Evolutionary conservation across 2,329 filamentous ascomycete genomes (phyloP).

Genomic region (Epicoccum sorghinum): DNA sequence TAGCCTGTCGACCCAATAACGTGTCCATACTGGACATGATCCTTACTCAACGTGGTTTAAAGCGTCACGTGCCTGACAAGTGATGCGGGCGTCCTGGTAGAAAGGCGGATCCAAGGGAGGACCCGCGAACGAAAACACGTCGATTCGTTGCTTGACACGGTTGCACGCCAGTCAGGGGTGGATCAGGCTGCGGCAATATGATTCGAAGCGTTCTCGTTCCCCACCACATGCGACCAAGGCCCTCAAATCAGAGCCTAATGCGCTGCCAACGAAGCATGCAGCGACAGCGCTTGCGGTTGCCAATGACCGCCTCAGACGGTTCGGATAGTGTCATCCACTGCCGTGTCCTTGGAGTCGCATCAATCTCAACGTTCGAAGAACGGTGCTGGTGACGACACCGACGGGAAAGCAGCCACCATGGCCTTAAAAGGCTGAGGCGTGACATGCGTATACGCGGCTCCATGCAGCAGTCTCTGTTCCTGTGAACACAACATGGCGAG

Average conservation of each 20-base stretch:
- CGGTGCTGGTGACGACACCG: conserved; percentile 32
- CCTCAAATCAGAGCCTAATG: conserved; percentile 38
- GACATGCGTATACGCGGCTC: conserved; percentile 22
- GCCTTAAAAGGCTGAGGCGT: conserved; percentile 22
- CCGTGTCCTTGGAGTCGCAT: conserved; percentile 36
- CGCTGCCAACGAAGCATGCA: conserved; percentile 48
- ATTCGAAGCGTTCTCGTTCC: conserved; percentile 34
- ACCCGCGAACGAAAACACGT: conserved; percentile 40
- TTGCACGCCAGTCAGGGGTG: conserved; percentile 30
- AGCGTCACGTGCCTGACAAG: conserved; percentile 33
- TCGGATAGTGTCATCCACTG: conserved; percentile 26
- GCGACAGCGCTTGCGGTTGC: conserved; percentile 38
- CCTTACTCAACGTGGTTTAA: conserved; percentile 23
- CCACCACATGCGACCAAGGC: conserved; percentile 29
- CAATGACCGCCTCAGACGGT: conserved; percentile 29
- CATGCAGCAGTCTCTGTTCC: conserved; percentile 15
- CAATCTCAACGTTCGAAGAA: conserved; percentile 21
- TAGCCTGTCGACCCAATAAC: conserved; percentile 24
- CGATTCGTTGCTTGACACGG: conserved; percentile 37
- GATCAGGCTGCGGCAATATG: conserved; percentile 24
- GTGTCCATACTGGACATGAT: not conserved
- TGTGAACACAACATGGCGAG: conserved; percentile 5
- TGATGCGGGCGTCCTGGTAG: conserved; percentile 31
- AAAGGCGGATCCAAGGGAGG: conserved; percentile 27
- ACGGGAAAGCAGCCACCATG: conserved; percentile 8